Percentiles rank a stretch among this genome's conserved stretches.
These are phyloP conservation scores for Psilocybe mexicana DNA, from an alignment of 1,284 basidiomycete species.

Conservation along the genomic window DNA sequence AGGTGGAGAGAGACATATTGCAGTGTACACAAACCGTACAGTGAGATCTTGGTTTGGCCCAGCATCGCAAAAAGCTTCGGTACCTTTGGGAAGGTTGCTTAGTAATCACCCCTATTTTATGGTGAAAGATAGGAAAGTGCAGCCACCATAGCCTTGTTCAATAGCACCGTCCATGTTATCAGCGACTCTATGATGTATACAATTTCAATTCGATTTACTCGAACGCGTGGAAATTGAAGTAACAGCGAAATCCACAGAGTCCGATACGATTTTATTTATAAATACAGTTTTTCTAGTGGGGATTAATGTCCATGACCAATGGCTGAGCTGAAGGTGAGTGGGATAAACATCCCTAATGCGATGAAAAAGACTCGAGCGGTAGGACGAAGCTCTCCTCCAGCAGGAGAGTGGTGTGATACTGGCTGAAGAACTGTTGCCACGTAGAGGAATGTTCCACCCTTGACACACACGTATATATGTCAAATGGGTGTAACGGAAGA, in stretches of 20 bases:
- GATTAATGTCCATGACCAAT: conserved; percentile 40
- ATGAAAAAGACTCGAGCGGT: conserved; percentile 54
- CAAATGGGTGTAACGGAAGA: neutral
- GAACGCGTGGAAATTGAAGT: too few relatives aligned
- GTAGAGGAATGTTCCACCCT: conserved; percentile 95
- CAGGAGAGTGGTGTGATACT: conserved; percentile 50
- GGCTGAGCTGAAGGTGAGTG: conserved; percentile 40
- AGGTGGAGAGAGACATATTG: conserved; percentile 29
- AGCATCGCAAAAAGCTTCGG: conserved; percentile 6
- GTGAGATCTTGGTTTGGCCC: neutral
- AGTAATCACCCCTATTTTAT: neutral
- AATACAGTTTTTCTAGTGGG: too few relatives aligned
- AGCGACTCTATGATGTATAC: too few relatives aligned
- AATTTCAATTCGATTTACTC: too few relatives aligned
- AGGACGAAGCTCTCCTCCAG: conserved; percentile 48
- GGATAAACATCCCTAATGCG: conserved; percentile 71
- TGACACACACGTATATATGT: conserved; percentile 9
- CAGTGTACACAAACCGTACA: neutral
- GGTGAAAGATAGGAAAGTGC: too few relatives aligned
- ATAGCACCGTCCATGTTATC: too few relatives aligned
- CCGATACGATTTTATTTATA: neutral
- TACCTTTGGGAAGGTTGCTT: neutral
- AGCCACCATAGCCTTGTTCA: too few relatives aligned
- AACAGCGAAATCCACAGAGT: too few relatives aligned
- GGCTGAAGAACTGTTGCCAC: conserved; percentile 90